phyloP scores from a whole-genome alignment of 2,329 filamentous ascomycete species.

The Penicillium sp. region DNA sequence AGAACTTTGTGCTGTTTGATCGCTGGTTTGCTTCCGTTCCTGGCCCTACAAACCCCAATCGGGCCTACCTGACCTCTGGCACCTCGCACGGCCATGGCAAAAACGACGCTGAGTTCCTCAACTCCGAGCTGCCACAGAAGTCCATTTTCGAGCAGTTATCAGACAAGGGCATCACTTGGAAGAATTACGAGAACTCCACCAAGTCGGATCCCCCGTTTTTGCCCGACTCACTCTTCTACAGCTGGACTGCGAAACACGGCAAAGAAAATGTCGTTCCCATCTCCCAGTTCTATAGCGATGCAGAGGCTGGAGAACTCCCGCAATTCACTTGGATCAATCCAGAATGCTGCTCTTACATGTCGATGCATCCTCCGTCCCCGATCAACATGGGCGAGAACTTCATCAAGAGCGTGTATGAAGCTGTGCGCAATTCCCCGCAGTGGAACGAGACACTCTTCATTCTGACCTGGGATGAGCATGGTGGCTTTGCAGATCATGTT shows the following conservation, averaged over 20 bases:
- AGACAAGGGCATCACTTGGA: conserved; percentile 44
- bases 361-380: conserved; percentile 46
- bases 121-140: conserved; percentile 36
- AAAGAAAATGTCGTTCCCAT: conserved; percentile 38
- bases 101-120: conserved; percentile 36
- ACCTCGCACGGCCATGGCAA: conserved; percentile 41
- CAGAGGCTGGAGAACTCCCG: conserved; percentile 43
- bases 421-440: conserved; percentile 44
- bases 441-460: conserved; percentile 50
- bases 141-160: conserved; percentile 44
- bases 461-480: conserved; percentile 48
- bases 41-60: conserved; percentile 41
- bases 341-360: conserved; percentile 50
- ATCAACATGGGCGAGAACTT: conserved; percentile 46
- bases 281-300: conserved; percentile 46
- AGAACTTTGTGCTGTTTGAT: conserved; percentile 47
- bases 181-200: conserved; percentile 47
- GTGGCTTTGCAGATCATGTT: conserved; percentile 49
- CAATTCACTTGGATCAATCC: conserved; percentile 51
- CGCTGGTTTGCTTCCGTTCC: conserved; percentile 44
- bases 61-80: conserved; percentile 40
- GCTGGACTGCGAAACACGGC: conserved; percentile 25
- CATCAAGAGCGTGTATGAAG: conserved; percentile 48
- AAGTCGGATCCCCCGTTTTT: conserved; percentile 32
- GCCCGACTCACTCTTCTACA: conserved; percentile 46